phyloP scores from a whole-genome alignment of 768 basidiomycete genomes.

The Phlebiopsis gigantea region DNA sequence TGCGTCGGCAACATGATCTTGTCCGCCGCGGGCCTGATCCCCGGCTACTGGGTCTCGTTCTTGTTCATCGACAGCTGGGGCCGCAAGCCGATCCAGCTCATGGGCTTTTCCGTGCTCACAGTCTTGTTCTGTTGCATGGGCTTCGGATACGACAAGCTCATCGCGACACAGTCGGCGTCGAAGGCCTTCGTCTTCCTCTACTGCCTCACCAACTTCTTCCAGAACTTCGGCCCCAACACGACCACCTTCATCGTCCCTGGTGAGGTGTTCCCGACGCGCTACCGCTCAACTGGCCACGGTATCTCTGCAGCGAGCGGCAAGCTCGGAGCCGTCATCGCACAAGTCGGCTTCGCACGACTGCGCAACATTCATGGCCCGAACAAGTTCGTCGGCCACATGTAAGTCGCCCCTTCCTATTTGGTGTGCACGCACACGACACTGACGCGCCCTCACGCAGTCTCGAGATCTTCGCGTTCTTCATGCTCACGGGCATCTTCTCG shows the following conservation, averaged over 20 bases:
- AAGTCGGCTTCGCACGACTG: constrained; percentile 31
- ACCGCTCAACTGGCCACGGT: constrained; percentile 39
- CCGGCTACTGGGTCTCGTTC: constrained; percentile 35
- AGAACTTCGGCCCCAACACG: constrained; percentile 41
- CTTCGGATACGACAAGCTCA: constrained; percentile 25
- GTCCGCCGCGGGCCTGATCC: constrained; percentile 33
- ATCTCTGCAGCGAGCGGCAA: constrained; percentile 41
- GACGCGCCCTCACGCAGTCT: constrained; percentile 21
- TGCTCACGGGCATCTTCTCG: constrained; percentile 36
- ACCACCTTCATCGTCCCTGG: constrained; percentile 41
- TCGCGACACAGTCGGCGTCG: constrained; percentile 18
- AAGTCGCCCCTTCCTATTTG: constrained; percentile 8
- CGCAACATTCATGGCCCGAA: constrained; percentile 31
- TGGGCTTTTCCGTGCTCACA: constrained; percentile 32
- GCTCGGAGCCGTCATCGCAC: constrained; percentile 37
- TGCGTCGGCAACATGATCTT: constrained; percentile 33
- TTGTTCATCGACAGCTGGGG: constrained; percentile 33
- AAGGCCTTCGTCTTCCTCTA: constrained; percentile 33
- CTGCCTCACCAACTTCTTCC: constrained; percentile 37
- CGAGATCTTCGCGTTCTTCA: constrained; percentile 41
- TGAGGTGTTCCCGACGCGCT: constrained; percentile 41
- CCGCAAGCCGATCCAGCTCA: constrained; percentile 35
- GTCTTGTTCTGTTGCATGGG: constrained; percentile 26
- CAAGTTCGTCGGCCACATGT: constrained; percentile 30
- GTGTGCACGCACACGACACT: neutral